These are phyloP conservation scores for Huntiella abstrusa DNA, from an alignment of 2,329 filamentous ascomycete genomes.

Conservation along the genomic window DNA sequence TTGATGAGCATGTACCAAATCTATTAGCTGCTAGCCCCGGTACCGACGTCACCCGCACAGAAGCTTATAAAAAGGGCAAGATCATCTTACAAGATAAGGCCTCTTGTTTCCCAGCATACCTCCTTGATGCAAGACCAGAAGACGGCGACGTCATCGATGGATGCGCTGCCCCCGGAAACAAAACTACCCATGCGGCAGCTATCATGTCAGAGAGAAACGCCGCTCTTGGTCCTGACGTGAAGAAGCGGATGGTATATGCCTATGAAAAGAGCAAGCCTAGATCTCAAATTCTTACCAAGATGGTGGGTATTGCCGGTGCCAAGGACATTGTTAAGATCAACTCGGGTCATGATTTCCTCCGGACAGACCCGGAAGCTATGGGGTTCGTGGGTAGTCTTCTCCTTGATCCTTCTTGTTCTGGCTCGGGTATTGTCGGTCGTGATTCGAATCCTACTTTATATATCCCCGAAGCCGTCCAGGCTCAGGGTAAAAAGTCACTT, in stretches of 20 bases:
- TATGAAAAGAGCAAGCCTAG: slow-evolving; percentile 60
- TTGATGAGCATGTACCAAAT: slow-evolving; percentile 71
- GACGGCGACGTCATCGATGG: slow-evolving; percentile 75
- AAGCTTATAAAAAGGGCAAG: slow-evolving; percentile 55
- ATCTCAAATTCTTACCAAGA: slow-evolving; percentile 60
- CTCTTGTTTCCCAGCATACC: slow-evolving; percentile 85
- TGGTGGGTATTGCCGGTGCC: slow-evolving; percentile 64
- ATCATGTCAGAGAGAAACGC: slow-evolving; percentile 35
- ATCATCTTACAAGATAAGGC: slow-evolving; percentile 93
- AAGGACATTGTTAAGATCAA: slow-evolving; percentile 47
- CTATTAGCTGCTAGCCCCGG: slow-evolving; percentile 59
- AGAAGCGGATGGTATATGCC: slow-evolving; percentile 41
- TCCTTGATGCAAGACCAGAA: slow-evolving; percentile 49
- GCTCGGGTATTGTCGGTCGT: slow-evolving; percentile 80
- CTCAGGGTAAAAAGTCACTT: background rate
- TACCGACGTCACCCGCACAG: slow-evolving; percentile 51
- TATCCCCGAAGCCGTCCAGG: slow-evolving; percentile 24
- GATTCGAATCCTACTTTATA: slow-evolving; percentile 57
- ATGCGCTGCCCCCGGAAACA: slow-evolving; percentile 90
- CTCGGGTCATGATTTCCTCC: slow-evolving; percentile 64
- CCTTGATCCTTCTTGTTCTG: slow-evolving; percentile 86
- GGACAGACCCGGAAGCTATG: slow-evolving; percentile 44
- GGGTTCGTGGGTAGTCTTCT: slow-evolving; percentile 52
- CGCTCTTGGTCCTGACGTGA: slow-evolving; percentile 18
- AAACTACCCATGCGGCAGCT: slow-evolving; percentile 82